Conservation (phyloP, 176 grass and related monocot species). For the Chrysopogon serrulatus region DNA sequence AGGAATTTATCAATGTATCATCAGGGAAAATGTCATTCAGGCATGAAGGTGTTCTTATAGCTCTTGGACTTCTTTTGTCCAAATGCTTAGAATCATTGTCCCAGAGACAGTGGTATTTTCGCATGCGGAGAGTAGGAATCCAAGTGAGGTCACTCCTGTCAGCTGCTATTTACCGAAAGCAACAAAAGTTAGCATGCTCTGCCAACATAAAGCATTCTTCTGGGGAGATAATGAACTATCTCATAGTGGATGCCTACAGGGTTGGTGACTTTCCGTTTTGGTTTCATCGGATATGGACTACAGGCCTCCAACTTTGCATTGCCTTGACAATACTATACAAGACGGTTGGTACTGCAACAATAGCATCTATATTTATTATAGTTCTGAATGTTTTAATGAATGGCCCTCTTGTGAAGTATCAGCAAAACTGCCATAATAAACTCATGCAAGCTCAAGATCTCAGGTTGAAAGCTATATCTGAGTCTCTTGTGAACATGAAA, state of each 20-base stretch:
- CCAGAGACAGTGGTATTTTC: conserved; percentile 86
- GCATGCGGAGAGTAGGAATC: conserved; percentile 60
- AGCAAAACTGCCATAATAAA: neutral
- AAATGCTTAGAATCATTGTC: conserved; percentile 75
- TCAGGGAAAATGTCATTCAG: conserved; percentile 46
- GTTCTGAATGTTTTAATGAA: conserved; percentile 38
- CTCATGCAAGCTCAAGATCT: conserved; percentile 78
- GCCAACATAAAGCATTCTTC: conserved; percentile 70
- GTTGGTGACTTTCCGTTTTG: conserved; percentile 81
- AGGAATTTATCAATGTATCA: conserved; percentile 67
- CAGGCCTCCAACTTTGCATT: conserved; percentile 66
- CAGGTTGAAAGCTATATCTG: conserved; percentile 79
- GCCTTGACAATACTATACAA: conserved; percentile 73
- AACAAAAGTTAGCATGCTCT: conserved; percentile 53
- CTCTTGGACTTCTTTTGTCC: conserved; percentile 43
- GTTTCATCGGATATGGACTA: conserved; percentile 91
- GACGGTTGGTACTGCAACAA: conserved; percentile 50
- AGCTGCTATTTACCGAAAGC: conserved; percentile 76
- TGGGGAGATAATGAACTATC: conserved; percentile 88
- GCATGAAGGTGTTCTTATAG: conserved; percentile 57
- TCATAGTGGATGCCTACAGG: conserved; percentile 79
- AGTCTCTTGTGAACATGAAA: conserved; percentile 70
- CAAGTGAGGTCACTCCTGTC: conserved; percentile 72
- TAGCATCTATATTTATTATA: conserved; percentile 64
- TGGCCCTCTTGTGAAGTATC: too few relatives aligned